Evolutionary conservation across 768 basidiomycete species (phyloP), one percentile per base, ranked within the genome.

Genomic region (Macrolepiota fuliginosa): DNA sequence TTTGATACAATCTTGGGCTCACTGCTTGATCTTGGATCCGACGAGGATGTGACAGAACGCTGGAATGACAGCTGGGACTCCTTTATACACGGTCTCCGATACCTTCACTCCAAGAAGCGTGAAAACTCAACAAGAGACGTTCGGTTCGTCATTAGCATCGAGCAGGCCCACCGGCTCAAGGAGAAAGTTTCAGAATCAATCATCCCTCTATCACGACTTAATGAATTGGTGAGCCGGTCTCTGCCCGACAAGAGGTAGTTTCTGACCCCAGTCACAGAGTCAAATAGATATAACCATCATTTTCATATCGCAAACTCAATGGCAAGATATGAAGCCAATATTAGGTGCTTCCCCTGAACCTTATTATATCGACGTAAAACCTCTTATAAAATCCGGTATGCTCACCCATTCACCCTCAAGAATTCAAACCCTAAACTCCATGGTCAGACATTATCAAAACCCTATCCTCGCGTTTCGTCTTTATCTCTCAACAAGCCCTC

Each of bases 311-410:
- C 79, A 82, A 54, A 78, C 83, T 9, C 78, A 79, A 13, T 93
- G 92, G 91, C 83, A 87, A 56, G 84, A 90, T 62, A 80, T 91
- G 52, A 81, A 83, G n/a, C 90, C 90, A 1, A 71, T 85, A 0
- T 70, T 88, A 0, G 90, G 89, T 7, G 86, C 88, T 4, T 81
- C 90, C 2, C 84, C 86, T 0, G 89, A 91, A 66, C 92, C 92
- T 0, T 91, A 85, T 66, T 84, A 83, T 66, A 68, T 92, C 22
- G 82, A 87, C 61, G 73, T 90, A 0, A 72, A 77, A 0, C 76
- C 82, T 3, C 77, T 79, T 0, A 73, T 74, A 27, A 90, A 87
- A 76, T 78, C 85, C 78, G 80, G 90, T 86, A 63, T 19, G 79
- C 69, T 22, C 63, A 10, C 4, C n/a, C 2, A 24, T 5, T 12